These are phyloP conservation scores for Ustilago shanxiensis DNA, from an alignment of 1,284 basidiomycete species.

Conservation along the genomic window DNA sequence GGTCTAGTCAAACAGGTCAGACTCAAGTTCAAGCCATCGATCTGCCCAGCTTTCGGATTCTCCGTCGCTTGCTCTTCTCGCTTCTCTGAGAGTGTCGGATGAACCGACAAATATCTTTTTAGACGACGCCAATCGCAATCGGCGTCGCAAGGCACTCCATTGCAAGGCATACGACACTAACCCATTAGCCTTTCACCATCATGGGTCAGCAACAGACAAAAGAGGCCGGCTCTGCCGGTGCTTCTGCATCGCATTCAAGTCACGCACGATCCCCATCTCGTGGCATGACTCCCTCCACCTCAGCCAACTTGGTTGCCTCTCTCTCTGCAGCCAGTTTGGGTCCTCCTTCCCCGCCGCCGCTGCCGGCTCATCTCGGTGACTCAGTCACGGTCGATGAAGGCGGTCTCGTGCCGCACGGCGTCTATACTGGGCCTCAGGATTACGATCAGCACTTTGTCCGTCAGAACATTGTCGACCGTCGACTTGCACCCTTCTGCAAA, in stretches of 20 bases:
- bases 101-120: slow-evolving; percentile 1
- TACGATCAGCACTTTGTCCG: slow-evolving; percentile 90
- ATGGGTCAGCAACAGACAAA: slow-evolving; percentile 57
- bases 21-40: not conserved
- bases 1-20: not conserved
- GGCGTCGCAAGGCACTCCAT: not conserved
- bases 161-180: not conserved
- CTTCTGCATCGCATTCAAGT: slow-evolving; percentile 17
- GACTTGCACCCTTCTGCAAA: slow-evolving; percentile 93
- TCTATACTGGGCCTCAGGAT: slow-evolving; percentile 82
- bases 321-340: slow-evolving; percentile 32
- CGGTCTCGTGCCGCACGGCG: slow-evolving; percentile 85
- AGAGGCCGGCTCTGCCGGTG: slow-evolving; percentile 37
- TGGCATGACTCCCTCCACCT: slow-evolving; percentile 38
- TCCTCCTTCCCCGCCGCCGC: slow-evolving; percentile 40
- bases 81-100: slow-evolving; percentile 6
- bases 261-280: slow-evolving; percentile 35
- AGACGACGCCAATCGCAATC: slow-evolving; percentile 10
- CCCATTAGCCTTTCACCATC: not conserved
- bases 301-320: slow-evolving; percentile 32
- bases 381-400: slow-evolving; percentile 74
- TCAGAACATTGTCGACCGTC: slow-evolving; percentile 85
- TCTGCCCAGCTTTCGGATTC: not conserved
- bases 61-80: not conserved
- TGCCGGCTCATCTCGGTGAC: slow-evolving; percentile 46